These are phyloP conservation scores for Diaporthe sp. DNA, from an alignment of 2,329 filamentous ascomycete genomes.

Conservation along the genomic window DNA sequence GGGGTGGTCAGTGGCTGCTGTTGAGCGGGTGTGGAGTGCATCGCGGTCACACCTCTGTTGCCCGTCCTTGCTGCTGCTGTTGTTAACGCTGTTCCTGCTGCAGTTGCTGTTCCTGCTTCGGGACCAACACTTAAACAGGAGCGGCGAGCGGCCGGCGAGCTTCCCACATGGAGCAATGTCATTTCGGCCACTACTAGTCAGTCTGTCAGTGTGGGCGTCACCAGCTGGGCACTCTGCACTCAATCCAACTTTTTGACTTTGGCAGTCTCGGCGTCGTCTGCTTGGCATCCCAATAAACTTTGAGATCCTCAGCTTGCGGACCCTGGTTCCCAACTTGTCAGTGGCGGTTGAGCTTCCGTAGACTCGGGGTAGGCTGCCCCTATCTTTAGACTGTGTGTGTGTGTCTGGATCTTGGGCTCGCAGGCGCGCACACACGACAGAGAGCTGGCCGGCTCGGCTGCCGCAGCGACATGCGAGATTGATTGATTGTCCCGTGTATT, in stretches of 20 bases:
- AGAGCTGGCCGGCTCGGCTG: constrained; percentile 2
- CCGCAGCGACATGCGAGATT: constrained; percentile 19
- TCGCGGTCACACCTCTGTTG: constrained; percentile 13
- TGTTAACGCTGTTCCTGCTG: not conserved
- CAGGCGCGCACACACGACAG: not conserved
- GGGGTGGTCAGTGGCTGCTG: constrained; percentile 15
- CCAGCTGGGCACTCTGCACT: not conserved
- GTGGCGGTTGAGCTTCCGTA: constrained; percentile 27
- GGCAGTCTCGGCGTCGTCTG: constrained; percentile 26
- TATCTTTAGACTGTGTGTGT: constrained; percentile 22
- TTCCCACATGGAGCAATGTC: constrained; percentile 17
- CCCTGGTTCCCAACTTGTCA: constrained; percentile 30
- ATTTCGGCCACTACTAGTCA: constrained; percentile 29
- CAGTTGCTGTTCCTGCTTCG: constrained; percentile 1
- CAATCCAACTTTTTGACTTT: constrained; percentile 24
- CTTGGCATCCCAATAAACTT: constrained; percentile 29
- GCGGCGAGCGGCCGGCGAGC: not conserved
- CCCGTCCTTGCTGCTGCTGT: not conserved
- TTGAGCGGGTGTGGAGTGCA: constrained; percentile 8
- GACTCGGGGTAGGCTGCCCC: constrained; percentile 22
- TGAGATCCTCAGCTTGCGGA: constrained; percentile 1
- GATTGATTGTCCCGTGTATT: not conserved
- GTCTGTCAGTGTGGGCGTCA: constrained; percentile 8
- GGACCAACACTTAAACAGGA: constrained; percentile 19
- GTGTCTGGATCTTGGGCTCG: not conserved